Evolutionary conservation across 805 yeast species (phyloP), one percentile per base, ranked within the genome.

Genomic region (Candida lessepsii): DNA sequence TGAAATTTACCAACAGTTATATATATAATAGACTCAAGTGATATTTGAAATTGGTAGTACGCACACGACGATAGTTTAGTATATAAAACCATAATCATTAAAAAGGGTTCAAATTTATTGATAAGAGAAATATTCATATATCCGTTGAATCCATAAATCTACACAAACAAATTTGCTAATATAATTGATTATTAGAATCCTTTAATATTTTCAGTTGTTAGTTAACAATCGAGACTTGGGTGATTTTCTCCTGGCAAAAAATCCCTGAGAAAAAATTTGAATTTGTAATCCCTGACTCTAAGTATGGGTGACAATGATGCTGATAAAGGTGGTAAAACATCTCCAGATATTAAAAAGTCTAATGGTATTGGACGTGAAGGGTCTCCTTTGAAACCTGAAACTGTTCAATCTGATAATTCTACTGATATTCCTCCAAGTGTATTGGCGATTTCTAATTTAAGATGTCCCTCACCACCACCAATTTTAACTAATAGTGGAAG

Each of bases 381-480:
- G 20, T 15, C 26, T 5, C 15, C 35, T 14, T 17, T 4, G 5
- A 19, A 32, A 11, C 8, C 7, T n/a, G 60, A 57, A 11, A 39
- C 9, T 5, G 5, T 27, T 4, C 18, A 13, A 9, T 4, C n/a
- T 13, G 20, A 31, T 20, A 32, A 20, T 14, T 23, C 17, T 6
- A 20, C 35, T 10, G 35, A 32, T 13, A 32, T 57, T 16, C 63
- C 63, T 10, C 81, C 83, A 3, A 71, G 80, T 26, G 78, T 72
- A 9, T 54, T 76, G 58, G 83, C 85, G 1, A 60, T 78, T 24
- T 76, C 85, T 6, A 76, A 70, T 53, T 57, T 80, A 40, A 67
- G 82, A 44, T 78, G 85, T 48, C 86, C 86, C 1, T 80, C 86
- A 4, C 86, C 87, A n/a, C 85, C 87, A 1, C 86, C 87, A 6